Base-by-base conservation (phyloP, 228 moss, liverwort and hornwort genomes). In the Sphagnum fallax region DNA sequence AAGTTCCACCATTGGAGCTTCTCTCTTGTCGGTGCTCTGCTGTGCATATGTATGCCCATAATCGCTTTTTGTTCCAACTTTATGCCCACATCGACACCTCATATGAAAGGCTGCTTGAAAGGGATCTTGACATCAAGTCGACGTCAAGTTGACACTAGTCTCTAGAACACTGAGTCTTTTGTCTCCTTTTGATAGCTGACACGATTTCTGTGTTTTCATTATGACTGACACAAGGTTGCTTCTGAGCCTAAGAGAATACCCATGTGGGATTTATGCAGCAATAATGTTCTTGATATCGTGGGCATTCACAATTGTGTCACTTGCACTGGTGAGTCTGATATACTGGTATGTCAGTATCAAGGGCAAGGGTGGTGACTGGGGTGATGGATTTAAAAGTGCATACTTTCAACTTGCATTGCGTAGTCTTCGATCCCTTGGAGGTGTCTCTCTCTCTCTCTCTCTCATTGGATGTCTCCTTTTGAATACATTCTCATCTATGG, bases 361-460 rank as follows among this genome's bases (percentile, higher is more conserved):
- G 81, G 98, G 98, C 77, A 98, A 98, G 76, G 98, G 98, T 68
- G 98, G 98, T 84, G 94, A 98, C 61, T 98, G 98, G 94, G 98
- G 98, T 67, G 98, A 98, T 75, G 98, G 98, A 16, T 98, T 98
- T 66, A 98, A 98, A 70, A 98, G 98, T 76, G 98, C 98, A 57
- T 98, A 98, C 74, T 98, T 98, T 69, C 98, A 98, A 74, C 90
- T 98, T 68, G 98, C 98, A 52, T 79, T 98, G 67, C 88, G 98
- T 72, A 98, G 98, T 78, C 93, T 98, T 71, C 98, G 98, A 51
- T 98, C 98, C 64, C 92, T 98, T 76, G 98, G 98, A 79, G 95
- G 95, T 96, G 65, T 62, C 49, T 64, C 51, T 64, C 50, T 11
- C 10, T 18, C 66, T 16, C 6, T 59, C 32, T 10, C 7, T 32